Conservation (phyloP, 164 flowering plant genomes). For the Magnolia kwangsiensis region DNA sequence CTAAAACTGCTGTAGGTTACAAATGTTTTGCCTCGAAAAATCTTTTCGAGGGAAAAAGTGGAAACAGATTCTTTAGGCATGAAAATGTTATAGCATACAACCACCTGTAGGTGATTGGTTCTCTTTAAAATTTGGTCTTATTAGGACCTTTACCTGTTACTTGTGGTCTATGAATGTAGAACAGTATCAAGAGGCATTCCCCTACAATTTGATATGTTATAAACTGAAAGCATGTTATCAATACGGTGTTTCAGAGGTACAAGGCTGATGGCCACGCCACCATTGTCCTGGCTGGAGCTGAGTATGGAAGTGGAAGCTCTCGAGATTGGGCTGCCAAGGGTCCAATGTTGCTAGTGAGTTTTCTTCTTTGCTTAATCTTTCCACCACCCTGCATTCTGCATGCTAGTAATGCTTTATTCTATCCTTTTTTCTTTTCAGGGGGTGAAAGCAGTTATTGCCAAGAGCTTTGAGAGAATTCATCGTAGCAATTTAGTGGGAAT, state of each 20-base stretch:
- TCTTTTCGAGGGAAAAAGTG: no score
- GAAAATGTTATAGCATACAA: no score
- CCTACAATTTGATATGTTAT: neutral
- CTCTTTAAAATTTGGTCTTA: no score
- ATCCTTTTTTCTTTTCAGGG: slow-evolving; percentile 22
- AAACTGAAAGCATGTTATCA: neutral
- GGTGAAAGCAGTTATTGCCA: slow-evolving; percentile 44
- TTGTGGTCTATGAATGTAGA: no score
- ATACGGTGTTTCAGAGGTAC: slow-evolving; percentile 47
- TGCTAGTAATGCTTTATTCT: neutral
- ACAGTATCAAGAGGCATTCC: no score
- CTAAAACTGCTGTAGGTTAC: no score
- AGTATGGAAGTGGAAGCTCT: slow-evolving; percentile 85
- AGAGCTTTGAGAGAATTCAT: slow-evolving; percentile 47
- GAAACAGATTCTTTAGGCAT: no score
- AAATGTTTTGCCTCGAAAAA: no score
- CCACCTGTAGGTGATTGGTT: no score
- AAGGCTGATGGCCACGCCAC: slow-evolving; percentile 54
- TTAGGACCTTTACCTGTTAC: no score
- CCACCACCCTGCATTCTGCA: neutral
- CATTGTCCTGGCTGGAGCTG: slow-evolving; percentile 70
- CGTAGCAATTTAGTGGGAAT: slow-evolving; percentile 46
- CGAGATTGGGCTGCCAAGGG: slow-evolving; percentile 90
- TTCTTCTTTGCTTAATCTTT: neutral
- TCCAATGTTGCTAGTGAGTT: slow-evolving; percentile 61